Evolutionary conservation across 2,329 filamentous ascomycete genomes (phyloP), one percentile per base, ranked within the genome.

Genomic region (Drechmeria coniospora): DNA sequence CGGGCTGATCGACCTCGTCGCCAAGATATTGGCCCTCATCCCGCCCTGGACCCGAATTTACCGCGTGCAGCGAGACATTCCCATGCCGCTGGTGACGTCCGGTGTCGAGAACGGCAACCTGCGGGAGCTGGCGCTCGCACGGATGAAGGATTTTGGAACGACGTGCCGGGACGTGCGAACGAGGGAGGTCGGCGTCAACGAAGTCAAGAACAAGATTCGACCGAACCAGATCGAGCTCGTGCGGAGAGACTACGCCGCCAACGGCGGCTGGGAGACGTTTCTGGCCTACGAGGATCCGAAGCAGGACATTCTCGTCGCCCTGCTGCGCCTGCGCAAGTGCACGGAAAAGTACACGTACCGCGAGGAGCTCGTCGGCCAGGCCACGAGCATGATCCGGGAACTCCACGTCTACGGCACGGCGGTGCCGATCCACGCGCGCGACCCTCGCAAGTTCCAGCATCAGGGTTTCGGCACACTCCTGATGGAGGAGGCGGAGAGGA

Each of bases 61-160:
- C 59, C 83, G 90, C 34, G 90, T 98, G 0, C 90, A 98, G 60
- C 75, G 90, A 50, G 90, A 98, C 56, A 98, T 98, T 32, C 90
- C 90, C n/a, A 98, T 98, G 90, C 90, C 90, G 1, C 66, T 98
- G 15, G 92, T 98, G n/a, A 95, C 90, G 0, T 92, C 87, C 1
- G 90, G 90, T 22, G 90, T 98, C 1, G 90, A 98, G 57, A 98
- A 98, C 42, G 90, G 90, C 35, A 98, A 98, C 49, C 61, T 98
- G 21, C 75, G 90, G 36, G 90, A 98, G 53, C 62, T 98, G 26
- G 87, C 90, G 1, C 61, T 98, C 30, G 84, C 86, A n/a, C 69
- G 90, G 14, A 98, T 98, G 92, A 94, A 94, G 54, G 90, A 98
- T 50, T 95, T 98, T 42, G 92, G 92, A 27, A 98, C 90, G 0